phyloP scores from a whole-genome alignment of 495 filamentous ascomycete species.

The Hyphodiscus hymeniophilus region DNA sequence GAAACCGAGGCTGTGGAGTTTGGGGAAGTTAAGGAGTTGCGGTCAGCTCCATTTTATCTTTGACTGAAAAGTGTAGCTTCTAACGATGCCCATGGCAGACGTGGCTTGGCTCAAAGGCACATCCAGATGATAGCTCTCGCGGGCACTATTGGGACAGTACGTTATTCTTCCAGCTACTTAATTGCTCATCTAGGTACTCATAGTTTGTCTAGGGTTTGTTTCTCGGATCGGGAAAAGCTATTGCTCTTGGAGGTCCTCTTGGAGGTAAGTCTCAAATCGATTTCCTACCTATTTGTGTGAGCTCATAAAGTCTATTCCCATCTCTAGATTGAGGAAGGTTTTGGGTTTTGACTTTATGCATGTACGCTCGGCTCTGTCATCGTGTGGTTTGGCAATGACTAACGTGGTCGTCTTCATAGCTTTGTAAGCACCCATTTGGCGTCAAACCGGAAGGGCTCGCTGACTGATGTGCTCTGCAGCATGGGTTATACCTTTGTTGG shows the following conservation, averaged over 20 bases:
- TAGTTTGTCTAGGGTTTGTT: constrained; percentile 14
- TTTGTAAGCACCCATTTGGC: constrained; percentile 6
- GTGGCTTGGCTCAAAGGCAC: constrained; percentile 55
- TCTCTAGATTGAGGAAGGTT: too few species aligned
- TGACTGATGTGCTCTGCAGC: not conserved
- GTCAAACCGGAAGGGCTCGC: not conserved
- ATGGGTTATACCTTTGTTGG: constrained; percentile 19
- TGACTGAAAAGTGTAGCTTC: not conserved
- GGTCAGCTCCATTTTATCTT: not conserved
- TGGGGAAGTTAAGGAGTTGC: constrained; percentile 12
- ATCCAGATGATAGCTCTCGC: constrained; percentile 83
- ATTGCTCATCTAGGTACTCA: too few species aligned
- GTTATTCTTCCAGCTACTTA: too few species aligned
- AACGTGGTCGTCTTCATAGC: not conserved
- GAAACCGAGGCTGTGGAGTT: constrained; percentile 14
- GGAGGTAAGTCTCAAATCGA: not conserved
- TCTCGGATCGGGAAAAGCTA: constrained; percentile 19
- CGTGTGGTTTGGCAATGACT: too few species aligned
- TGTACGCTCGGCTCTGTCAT: too few species aligned
- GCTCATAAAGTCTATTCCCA: too few species aligned
- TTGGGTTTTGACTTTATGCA: too few species aligned
- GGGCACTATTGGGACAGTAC: constrained; percentile 32
- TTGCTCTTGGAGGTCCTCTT: constrained; percentile 16
- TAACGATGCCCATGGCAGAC: constrained; percentile 17
- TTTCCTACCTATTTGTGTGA: too few species aligned